Conservation (phyloP, 2,329 filamentous ascomycete genomes). For the Hypoxylon sp. region DNA sequence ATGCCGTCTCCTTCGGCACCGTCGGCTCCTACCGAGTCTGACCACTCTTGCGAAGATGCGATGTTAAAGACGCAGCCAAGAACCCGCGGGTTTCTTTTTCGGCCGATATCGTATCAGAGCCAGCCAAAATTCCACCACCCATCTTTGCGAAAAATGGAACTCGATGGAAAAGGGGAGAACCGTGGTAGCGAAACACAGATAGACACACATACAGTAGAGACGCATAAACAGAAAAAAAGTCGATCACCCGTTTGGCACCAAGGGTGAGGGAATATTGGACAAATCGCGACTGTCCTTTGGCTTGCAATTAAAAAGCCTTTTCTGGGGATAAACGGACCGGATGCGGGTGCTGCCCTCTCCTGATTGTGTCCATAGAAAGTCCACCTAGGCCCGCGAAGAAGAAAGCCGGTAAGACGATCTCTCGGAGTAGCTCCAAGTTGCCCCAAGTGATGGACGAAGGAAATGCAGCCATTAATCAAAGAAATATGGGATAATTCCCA, state of each 20-base stretch:
- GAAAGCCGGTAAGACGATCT: conserved; percentile 38
- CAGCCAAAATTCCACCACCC: conserved; percentile 1
- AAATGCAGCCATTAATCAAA: conserved; percentile 42
- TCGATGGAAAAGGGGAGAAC: conserved; percentile 40
- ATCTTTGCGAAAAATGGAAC: conserved; percentile 34
- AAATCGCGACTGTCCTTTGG: conserved; percentile 37
- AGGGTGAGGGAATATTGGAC: conserved; percentile 42
- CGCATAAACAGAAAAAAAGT: conserved; percentile 21
- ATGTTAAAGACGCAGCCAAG: conserved; percentile 45
- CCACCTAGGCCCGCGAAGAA: conserved; percentile 36
- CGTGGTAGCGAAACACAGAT: conserved; percentile 36
- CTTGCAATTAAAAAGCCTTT: conserved; percentile 32
- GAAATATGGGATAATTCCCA: conserved; percentile 37
- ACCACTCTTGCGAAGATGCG: conserved; percentile 39
- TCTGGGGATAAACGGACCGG: conserved; percentile 46
- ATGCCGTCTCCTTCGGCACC: conserved; percentile 37
- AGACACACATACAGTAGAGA: conserved; percentile 11
- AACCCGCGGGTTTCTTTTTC: conserved; percentile 39
- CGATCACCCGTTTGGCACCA: conserved; percentile 34
- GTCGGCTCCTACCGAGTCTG: conserved; percentile 46
- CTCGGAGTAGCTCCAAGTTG: conserved; percentile 25
- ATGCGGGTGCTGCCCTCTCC: conserved; percentile 36
- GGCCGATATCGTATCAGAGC: conserved; percentile 47
- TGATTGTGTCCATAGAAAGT: conserved; percentile 30
- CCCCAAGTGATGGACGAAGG: conserved; percentile 30